Evolutionary conservation across 371 early-diverging fungal species (phyloP).

Genomic region (Lichtheimia corymbifera): DNA sequence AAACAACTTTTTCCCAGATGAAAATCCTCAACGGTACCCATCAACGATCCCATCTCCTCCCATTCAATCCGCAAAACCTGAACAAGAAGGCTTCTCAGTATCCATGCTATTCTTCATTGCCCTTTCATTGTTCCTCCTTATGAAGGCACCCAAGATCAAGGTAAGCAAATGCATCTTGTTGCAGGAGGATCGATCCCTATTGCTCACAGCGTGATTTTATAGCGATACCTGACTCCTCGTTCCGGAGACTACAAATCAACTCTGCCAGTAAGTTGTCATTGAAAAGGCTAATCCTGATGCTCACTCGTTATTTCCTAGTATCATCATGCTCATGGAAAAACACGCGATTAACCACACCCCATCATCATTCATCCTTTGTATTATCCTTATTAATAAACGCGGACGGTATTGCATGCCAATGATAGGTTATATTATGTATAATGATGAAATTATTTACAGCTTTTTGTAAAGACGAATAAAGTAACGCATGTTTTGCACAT

Average conservation of each 20-base stretch:
- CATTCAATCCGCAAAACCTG: background rate
- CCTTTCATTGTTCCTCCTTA: background rate
- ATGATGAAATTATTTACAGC: slow-evolving; percentile 4
- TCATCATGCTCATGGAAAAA: background rate
- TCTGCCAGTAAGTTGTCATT: background rate
- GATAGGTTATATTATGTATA: no score
- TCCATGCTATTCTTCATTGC: slow-evolving; percentile 8
- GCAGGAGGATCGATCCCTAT: no score
- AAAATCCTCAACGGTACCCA: background rate
- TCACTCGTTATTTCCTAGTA: background rate
- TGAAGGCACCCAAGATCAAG: slow-evolving; percentile 13
- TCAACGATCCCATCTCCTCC: background rate
- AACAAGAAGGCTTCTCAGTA: slow-evolving; percentile 6
- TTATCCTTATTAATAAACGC: no score
- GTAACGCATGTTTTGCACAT: slow-evolving; percentile 89
- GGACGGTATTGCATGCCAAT: no score
- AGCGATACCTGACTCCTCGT: background rate
- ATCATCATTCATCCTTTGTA: no score
- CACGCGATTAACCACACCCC: background rate
- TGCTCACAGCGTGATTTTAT: background rate
- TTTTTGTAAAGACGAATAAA: slow-evolving; percentile 81
- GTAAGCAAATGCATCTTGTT: background rate
- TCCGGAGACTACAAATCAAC: background rate
- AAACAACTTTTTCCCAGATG: slow-evolving; percentile 6
- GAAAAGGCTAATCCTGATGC: background rate